phyloP scores from a whole-genome alignment of 257 asterid genomes.

The Ilex aquifolium region DNA sequence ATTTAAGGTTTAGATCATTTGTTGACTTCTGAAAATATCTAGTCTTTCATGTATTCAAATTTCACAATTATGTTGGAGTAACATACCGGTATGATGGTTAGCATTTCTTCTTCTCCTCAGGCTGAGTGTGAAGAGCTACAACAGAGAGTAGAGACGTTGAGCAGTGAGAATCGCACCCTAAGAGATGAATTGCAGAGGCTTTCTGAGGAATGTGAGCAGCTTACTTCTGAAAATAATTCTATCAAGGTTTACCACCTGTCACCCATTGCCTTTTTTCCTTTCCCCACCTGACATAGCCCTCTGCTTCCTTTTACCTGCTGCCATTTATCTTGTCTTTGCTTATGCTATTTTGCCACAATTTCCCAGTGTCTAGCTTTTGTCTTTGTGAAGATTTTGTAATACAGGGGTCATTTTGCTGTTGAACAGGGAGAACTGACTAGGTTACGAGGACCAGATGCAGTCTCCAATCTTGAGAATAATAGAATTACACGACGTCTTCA shows the following conservation, averaged over 20 bases:
- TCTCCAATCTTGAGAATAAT: constrained; percentile 43
- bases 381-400: background rate
- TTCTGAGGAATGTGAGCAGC: constrained; percentile 78
- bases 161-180: constrained; percentile 51
- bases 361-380: background rate
- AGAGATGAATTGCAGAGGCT: constrained; percentile 68
- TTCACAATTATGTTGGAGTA: background rate
- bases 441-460: constrained; percentile 54
- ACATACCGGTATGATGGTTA: background rate
- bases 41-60: too few relatives aligned
- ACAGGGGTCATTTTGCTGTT: constrained; percentile 8
- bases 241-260: constrained; percentile 42
- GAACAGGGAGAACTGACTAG: constrained; percentile 64
- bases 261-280: background rate
- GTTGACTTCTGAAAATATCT: background rate
- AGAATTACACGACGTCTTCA: constrained; percentile 25
- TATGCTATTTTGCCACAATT: background rate
- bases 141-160: constrained; percentile 58
- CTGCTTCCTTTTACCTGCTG: background rate
- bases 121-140: constrained; percentile 91
- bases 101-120: constrained; percentile 26
- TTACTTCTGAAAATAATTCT: constrained; percentile 57
- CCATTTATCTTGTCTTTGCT: background rate
- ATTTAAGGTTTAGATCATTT: too few relatives aligned
- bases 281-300: background rate